Evolutionary conservation across 2,329 filamentous ascomycete genomes (phyloP).

Genomic region (Hirsutella thompsonii): DNA sequence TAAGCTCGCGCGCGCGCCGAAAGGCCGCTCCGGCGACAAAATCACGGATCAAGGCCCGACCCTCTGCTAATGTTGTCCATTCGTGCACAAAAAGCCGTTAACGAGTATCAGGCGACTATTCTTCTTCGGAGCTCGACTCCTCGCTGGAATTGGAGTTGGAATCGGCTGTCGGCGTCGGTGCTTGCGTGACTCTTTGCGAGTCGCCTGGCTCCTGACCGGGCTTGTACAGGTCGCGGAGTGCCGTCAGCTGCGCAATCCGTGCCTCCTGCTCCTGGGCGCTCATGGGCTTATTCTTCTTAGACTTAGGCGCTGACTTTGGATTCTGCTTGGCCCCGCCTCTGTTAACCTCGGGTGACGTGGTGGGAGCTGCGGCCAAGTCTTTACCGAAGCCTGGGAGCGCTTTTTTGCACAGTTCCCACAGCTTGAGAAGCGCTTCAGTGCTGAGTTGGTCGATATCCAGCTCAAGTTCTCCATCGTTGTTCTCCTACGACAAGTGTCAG

Average conservation of each 20-base stretch:
- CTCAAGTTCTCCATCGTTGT: slow-evolving; percentile 45
- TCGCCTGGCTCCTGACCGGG: slow-evolving; percentile 19
- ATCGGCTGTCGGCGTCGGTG: slow-evolving; percentile 17
- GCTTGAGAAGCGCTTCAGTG: slow-evolving; percentile 38
- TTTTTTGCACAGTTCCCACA: slow-evolving; percentile 33
- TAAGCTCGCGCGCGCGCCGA: background rate
- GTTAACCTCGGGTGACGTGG: slow-evolving; percentile 17
- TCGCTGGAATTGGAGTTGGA: slow-evolving; percentile 27
- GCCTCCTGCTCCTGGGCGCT: slow-evolving; percentile 56
- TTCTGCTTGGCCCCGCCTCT: slow-evolving; percentile 16
- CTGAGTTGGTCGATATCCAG: slow-evolving; percentile 46
- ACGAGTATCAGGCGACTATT: slow-evolving; percentile 20
- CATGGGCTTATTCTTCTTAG: slow-evolving; percentile 67
- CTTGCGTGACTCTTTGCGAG: slow-evolving; percentile 10
- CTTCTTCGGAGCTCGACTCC: slow-evolving; percentile 34
- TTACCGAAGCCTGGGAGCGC: slow-evolving; percentile 27
- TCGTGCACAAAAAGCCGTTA: slow-evolving; percentile 3
- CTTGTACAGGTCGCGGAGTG: slow-evolving; percentile 32
- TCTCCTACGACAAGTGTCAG: slow-evolving; percentile 29
- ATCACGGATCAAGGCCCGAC: slow-evolving; percentile 5
- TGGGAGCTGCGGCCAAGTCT: slow-evolving; percentile 12
- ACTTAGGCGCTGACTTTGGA: slow-evolving; percentile 29
- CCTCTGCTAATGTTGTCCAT: slow-evolving; percentile 7
- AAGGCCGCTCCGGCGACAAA: background rate
- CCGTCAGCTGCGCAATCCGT: slow-evolving; percentile 47